Evolutionary conservation across 2,329 filamentous ascomycete species (phyloP), one percentile per base, ranked within the genome.

Genomic region (Leptographium galeiforme): DNA sequence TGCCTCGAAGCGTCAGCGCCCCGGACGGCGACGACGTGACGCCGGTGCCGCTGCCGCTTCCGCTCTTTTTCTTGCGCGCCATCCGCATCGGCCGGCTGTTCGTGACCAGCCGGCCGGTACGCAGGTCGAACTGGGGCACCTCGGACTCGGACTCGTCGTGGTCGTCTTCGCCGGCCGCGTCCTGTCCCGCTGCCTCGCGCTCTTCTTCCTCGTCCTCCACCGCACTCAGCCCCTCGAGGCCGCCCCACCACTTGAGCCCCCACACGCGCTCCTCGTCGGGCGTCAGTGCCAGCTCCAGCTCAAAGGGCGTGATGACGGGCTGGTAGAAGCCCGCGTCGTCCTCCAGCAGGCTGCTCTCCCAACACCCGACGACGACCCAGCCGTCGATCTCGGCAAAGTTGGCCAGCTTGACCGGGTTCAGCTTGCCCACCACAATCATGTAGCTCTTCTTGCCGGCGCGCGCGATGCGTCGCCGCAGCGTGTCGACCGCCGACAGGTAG

Each of bases 341-440:
- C 61, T 96, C 91, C 6, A 98, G 80, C 50, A 97, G 71, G 56
- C 87, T 89, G 66, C 90, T 95, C 70, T 98, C 93, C 93, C 93
- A 98, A 68, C 93, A 98, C 2, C 93, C 91, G 11, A 98, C 87
- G 0, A 97, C 89, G 0, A 97, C 89, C 93, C 93, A 98, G 16
- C 89, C 91, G 45, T 89, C 91, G 6, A 98, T 81, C 67, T 98
- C 93, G 55, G 85, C 81, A 69, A 98, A 98, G 68, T 98, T 98
- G 49, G 93, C 93, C 25, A 98, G 76, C 67, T 98, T 98, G 40
- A 90, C 91, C 0, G 90, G 84, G 63, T 97, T 98, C 32, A 98
- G 75, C 67, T 97, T 97, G 55, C 93, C 93, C 0, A 98, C 93
- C 2, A 98, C 93, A 48, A 98, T 88, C 2, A 91, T 88, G 67